Evolutionary conservation across 768 basidiomycete genomes (phyloP).

Genomic region (Sporobolomyces phaffii): DNA sequence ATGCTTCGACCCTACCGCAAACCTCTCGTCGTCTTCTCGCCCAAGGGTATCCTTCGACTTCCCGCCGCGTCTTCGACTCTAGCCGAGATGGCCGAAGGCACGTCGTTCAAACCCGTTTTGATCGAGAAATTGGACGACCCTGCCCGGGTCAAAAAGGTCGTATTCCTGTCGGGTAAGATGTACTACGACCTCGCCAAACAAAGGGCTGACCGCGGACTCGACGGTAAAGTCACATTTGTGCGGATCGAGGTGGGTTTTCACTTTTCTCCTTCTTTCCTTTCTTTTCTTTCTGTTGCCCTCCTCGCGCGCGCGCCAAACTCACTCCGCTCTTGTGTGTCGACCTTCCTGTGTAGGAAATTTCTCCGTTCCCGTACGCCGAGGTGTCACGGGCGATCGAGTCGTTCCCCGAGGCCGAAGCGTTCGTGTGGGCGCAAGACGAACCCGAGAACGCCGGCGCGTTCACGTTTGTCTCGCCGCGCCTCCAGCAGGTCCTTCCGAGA

Average conservation of each 20-base stretch:
- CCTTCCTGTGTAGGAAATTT: slow-evolving; percentile 66
- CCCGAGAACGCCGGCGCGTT: slow-evolving; percentile 81
- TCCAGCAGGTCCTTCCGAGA: slow-evolving; percentile 54
- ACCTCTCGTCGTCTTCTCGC: slow-evolving; percentile 74
- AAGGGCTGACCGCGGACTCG: slow-evolving; percentile 53
- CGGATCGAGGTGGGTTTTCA: slow-evolving; percentile 36
- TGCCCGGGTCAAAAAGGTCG: slow-evolving; percentile 56
- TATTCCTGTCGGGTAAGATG: slow-evolving; percentile 72
- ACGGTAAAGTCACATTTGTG: slow-evolving; percentile 45
- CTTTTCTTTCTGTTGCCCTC: no score
- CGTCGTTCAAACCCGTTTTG: slow-evolving; percentile 53
- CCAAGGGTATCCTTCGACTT: slow-evolving; percentile 73
- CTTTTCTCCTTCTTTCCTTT: no score
- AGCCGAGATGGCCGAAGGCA: slow-evolving; percentile 57
- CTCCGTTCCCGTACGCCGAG: slow-evolving; percentile 72
- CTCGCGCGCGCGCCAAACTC: neutral
- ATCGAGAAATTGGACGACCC: slow-evolving; percentile 59
- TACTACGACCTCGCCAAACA: slow-evolving; percentile 80
- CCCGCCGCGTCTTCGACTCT: slow-evolving; percentile 67
- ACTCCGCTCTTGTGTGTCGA: slow-evolving; percentile 45
- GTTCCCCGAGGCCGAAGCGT: slow-evolving; percentile 50
- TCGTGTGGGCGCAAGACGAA: slow-evolving; percentile 78
- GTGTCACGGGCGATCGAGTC: slow-evolving; percentile 52
- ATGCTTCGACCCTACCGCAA: slow-evolving; percentile 77
- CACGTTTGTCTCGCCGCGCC: slow-evolving; percentile 59